These are phyloP conservation scores for Wallemia mellicola DNA, from an alignment of 1,284 basidiomycete genomes.

Conservation along the genomic window DNA sequence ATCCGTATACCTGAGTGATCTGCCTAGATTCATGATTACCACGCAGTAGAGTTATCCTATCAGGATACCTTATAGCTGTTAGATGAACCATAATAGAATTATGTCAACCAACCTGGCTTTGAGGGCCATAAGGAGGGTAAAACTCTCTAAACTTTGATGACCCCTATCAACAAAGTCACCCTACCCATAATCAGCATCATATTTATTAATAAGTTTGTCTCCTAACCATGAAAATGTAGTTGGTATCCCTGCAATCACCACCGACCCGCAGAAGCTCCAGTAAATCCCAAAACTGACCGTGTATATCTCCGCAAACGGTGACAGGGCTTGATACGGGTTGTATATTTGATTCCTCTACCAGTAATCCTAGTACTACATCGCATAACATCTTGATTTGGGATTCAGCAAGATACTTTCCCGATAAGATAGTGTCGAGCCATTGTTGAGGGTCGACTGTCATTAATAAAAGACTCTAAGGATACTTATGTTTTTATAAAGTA, in stretches of 20 bases:
- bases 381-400: conserved; percentile 71
- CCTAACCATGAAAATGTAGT: conserved; percentile 81
- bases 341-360: conserved; percentile 85
- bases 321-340: conserved; percentile 73
- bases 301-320: conserved; percentile 77
- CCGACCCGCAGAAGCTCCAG: conserved; percentile 69
- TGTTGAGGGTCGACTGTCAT: neutral
- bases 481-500: conserved; percentile 2
- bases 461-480: conserved; percentile 3
- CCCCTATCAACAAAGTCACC: conserved; percentile 95
- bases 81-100: neutral
- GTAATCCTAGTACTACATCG: conserved; percentile 46
- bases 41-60: conserved; percentile 60
- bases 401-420: conserved; percentile 34
- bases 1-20: conserved; percentile 93
- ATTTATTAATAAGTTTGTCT: conserved; percentile 5
- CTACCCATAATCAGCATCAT: conserved; percentile 17
- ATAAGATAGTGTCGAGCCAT: neutral
- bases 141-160: conserved; percentile 85
- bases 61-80: conserved; percentile 36
- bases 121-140: conserved; percentile 57
- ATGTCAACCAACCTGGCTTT: conserved; percentile 44
- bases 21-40: conserved; percentile 90
- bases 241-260: conserved; percentile 58
- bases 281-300: conserved; percentile 88